Base-by-base conservation (phyloP, 352 stramenopile genomes). In the Pythium aristosporum region DNA sequence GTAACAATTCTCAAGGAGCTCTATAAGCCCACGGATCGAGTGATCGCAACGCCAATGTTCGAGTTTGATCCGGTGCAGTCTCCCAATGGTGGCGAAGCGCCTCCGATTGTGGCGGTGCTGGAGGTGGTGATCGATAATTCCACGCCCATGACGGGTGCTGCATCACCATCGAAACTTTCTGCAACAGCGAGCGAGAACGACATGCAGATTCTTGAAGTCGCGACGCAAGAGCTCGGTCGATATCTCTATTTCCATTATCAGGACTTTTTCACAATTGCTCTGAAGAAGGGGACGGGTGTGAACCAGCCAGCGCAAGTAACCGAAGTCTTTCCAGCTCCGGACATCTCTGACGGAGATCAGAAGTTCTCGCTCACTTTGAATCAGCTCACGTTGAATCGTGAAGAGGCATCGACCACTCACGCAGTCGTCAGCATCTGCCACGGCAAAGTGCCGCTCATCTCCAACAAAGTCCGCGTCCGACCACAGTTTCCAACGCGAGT, bases 201-300 rank as follows among this genome's bases (percentile, higher is more conserved):
- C 55, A 69, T 73, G 48, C 83, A 71, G 21, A 93, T 93, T 30
- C 61, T 93, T 1, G 76, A 91, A 43, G 63, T 89, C 30, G 76
- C 80, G 1, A 79, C 80, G 0, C 69, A 91, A 43, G 79, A 87
- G 52, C 75, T 93, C 13, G 78, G 80, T 3, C 75, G 82, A 20
- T 91, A 93, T 52, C 61, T 93, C 30, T 87, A 78, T 44, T 93
- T 90, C 52, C 80, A 93, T 59, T 93, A 89, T 55, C 71, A 81
- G 12, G 69, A 72, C 28, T 91, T 91, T 60, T 91, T 93, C 65
- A 30, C 63, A 1, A 73, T 87, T 16, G 41, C 69, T 3, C 57
- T 63, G 51, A 57, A 65, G 18, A 67, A 25, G 3, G 42, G 37
- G 6, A 54, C 65, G 0, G 25, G 28, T 2, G 56, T 52, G 0